Base-by-base conservation (phyloP, 441 rosid genomes). In the Mallotus japonicus region DNA sequence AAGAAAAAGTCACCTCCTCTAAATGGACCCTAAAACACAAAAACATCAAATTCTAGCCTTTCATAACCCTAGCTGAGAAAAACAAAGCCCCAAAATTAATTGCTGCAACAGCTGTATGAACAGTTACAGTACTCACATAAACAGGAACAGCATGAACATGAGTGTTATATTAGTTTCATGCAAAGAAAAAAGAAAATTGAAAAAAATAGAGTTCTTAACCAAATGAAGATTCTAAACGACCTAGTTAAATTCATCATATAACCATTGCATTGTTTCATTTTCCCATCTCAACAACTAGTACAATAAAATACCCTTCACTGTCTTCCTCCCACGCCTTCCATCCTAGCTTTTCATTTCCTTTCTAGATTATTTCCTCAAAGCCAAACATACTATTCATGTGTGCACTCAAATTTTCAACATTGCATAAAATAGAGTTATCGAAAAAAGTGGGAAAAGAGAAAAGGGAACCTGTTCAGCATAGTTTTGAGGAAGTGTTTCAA, bases 401-500 rank as follows among this genome's bases (percentile, higher is more conserved):
- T 13, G 22, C 11, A 24, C 53, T 22, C 37, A 37, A 37, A 37
- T 37, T 70, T 15, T 14, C 32, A 58, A 40, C 40, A 57, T 6
- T 24, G 17, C 46, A 67, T 11, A n/a, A n/a, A 71, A 10, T 49
- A 46, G 22, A 62, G 16, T 37, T 71, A 66, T 58, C 6, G 37
- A 56, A 47, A 70, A 34, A 12, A 63, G 16, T 3, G 16, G 44
- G 42, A 59, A 67, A 17, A 59, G 37, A 62, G 16, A 19, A 62
- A 17, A 50, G 70, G 37, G 60, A 61, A 93, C 97, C 97, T 93
- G 99, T 75, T 93, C 97, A 34, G 95, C 95, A 75, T 96, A 93
- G 81, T 88, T 89, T 82, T 87, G 95, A 54, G 99, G 98, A 83
- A 96, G 98, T 54, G 97, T 97, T 87, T 96, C 99, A 74, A 89